Evolutionary conservation across 768 basidiomycete species (phyloP).

Genomic region (Paxillus involutus): DNA sequence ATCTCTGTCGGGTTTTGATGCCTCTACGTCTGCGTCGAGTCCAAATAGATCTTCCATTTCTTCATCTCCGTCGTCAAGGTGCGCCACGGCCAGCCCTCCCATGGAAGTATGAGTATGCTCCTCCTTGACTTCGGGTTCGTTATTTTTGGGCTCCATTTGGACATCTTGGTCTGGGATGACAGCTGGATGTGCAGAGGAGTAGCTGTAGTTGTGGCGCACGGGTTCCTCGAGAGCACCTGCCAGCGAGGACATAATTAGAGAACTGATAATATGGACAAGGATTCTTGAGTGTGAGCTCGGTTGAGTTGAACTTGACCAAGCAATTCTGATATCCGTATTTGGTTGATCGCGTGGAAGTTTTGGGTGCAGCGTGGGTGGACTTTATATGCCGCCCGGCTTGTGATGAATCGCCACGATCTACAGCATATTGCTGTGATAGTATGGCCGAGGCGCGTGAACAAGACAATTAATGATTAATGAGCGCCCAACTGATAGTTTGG

Average conservation of each 20-base stretch:
- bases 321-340: neutral
- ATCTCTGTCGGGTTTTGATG: slow-evolving; percentile 28
- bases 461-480: no score
- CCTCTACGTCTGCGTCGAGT: slow-evolving; percentile 56
- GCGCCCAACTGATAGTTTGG: no score
- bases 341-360: neutral
- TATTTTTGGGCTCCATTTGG: slow-evolving; percentile 37
- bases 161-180: slow-evolving; percentile 33
- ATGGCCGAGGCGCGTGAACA: no score
- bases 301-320: neutral
- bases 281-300: neutral
- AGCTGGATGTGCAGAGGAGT: slow-evolving; percentile 7
- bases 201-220: slow-evolving; percentile 21
- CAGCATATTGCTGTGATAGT: no score
- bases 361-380: neutral
- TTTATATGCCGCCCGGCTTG: no score
- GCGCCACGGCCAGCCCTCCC: slow-evolving; percentile 17
- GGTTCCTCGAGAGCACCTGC: slow-evolving; percentile 54
- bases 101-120: slow-evolving; percentile 12
- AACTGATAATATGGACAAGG: neutral
- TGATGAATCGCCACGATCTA: no score
- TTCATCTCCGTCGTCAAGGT: slow-evolving; percentile 37
- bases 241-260: slow-evolving; percentile 52
- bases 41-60: slow-evolving; percentile 83
- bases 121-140: slow-evolving; percentile 14